A percentile compares a stretch with the other conserved stretches of the same genome.
These are phyloP conservation scores for Teratosphaeria destructans DNA, from an alignment of 2,329 filamentous ascomycete species.

Conservation along the genomic window DNA sequence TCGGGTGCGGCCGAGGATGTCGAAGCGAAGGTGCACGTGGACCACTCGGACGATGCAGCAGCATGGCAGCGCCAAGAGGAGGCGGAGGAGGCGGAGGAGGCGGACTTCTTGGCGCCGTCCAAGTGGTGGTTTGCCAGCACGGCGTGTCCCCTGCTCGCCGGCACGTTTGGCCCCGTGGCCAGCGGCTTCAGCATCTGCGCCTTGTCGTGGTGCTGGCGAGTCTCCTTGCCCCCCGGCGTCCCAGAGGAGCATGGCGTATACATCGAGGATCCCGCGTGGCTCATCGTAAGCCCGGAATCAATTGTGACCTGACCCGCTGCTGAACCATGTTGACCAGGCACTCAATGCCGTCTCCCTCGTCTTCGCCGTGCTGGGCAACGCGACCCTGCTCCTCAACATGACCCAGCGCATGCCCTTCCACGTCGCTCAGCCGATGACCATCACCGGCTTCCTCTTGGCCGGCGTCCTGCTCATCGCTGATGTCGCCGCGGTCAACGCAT, in stretches of 20 bases:
- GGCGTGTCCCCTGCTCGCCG: conserved; percentile 46
- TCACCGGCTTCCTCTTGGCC: conserved; percentile 48
- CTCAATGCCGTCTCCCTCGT: conserved; percentile 47
- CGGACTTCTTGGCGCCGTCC: conserved; percentile 32
- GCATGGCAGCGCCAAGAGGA: conserved; percentile 27
- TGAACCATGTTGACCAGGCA: conserved; percentile 15
- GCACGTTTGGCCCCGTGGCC: conserved; percentile 31
- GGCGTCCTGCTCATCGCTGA: conserved; percentile 45
- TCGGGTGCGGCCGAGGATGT: conserved; percentile 36
- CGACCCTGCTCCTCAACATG: conserved; percentile 50
- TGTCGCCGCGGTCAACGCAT: conserved; percentile 36
- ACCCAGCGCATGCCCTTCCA: conserved; percentile 44
- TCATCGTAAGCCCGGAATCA: conserved; percentile 11
- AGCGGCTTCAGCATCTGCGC: conserved; percentile 35
- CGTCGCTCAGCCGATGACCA: conserved; percentile 49
- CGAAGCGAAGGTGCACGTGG: conserved; percentile 18
- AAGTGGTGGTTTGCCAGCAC: conserved; percentile 54
- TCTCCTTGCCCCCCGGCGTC: conserved; percentile 36
- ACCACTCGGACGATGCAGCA: conserved; percentile 29
- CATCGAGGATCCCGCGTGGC: conserved; percentile 46
- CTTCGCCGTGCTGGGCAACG: conserved; percentile 45
- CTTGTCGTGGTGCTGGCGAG: conserved; percentile 46
- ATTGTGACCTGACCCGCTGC: background rate
- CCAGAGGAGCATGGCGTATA: conserved; percentile 35
- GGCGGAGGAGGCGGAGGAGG: conserved; percentile 33